These are phyloP conservation scores for Kalmusia sp. DNA, from an alignment of 2,329 filamentous ascomycete genomes.

Conservation along the genomic window DNA sequence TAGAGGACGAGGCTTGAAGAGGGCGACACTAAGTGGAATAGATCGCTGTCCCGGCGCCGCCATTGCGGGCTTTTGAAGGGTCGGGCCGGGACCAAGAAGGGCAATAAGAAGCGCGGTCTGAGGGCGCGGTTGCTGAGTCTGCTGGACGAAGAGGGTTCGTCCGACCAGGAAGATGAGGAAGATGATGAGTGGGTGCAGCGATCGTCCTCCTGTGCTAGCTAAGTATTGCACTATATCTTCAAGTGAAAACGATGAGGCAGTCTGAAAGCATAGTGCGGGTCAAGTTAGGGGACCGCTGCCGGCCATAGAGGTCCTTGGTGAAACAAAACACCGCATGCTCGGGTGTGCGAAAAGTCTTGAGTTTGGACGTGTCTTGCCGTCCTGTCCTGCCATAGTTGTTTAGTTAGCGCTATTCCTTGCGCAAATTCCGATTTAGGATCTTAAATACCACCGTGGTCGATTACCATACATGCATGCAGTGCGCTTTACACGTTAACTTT, in stretches of 20 bases:
- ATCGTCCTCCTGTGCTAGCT: conserved; percentile 67
- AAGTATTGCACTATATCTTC: not conserved
- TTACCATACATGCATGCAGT: too few relatives aligned
- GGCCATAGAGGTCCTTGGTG: not conserved
- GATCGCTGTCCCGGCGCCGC: conserved; percentile 40
- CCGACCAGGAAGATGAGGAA: conserved; percentile 68
- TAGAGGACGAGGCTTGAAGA: conserved; percentile 84
- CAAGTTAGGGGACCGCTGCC: conserved; percentile 64
- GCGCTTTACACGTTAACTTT: too few relatives aligned
- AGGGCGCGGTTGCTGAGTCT: conserved; percentile 40
- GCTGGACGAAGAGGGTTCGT: conserved; percentile 62
- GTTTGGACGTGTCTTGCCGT: not conserved
- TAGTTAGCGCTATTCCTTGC: too few relatives aligned
- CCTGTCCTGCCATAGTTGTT: too few relatives aligned
- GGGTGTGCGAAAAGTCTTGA: not conserved
- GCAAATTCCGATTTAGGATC: too few relatives aligned
- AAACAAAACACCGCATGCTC: not conserved
- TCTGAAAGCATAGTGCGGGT: conserved; percentile 38
- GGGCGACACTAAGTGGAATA: conserved; percentile 61
- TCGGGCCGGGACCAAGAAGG: conserved; percentile 45
- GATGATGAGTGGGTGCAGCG: conserved; percentile 66
- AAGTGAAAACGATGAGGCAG: not conserved
- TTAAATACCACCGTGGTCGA: too few relatives aligned
- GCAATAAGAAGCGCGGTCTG: conserved; percentile 44
- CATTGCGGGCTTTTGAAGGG: conserved; percentile 50